Evolutionary conservation across 2,329 filamentous ascomycete species (phyloP), one percentile per base, ranked within the genome.

Genomic region (Plectosphaerella sp.): DNA sequence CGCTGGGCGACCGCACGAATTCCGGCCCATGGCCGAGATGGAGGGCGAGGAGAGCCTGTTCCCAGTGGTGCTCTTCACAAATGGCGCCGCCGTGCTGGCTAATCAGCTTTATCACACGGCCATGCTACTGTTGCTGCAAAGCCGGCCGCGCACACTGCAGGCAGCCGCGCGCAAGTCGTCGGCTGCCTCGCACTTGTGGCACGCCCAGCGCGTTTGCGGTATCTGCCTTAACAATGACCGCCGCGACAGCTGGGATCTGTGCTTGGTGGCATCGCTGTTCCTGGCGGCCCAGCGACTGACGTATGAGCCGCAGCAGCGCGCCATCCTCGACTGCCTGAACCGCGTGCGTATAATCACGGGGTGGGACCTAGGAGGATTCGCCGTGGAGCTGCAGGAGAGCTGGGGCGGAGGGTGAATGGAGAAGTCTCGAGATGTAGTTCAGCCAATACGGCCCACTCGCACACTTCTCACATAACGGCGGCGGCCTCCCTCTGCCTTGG

Each of bases 61-160:
- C 47, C 69, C 69, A 2, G 54, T 63, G 1, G 49, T 72, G n/a
- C 62, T 72, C 16, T 72, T 70, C 52, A 70, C 67, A 49, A 71
- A 62, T 56, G 67, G 62, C 20, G 67, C 68, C 12, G 64, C 72
- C 0, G 61, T 80, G 16, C 61, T 80, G 0, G 78, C 76, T 3
- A 83, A 81, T 54, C 78, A 82, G 57, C 65, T 82, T 3, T 82
- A 80, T 58, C 80, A 83, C 56, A 78, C 78, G 1, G 76, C 78
- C 2, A 78, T 78, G 67, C 61, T 81, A 8, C 60, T 81, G 0
- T 63, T 83, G 51, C 68, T 83, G 16, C 75, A 75, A 52, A 71
- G 75, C 57, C 75, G 74, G 53, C 79, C 79, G 16, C 70, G 73
- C 5, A 75, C 71, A 3, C 61, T 72, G 4, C 63, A 62, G 8